Evolutionary conservation across 2,329 filamentous ascomycete species (phyloP).

Genomic region (Paraphaeosphaeria minitans): DNA sequence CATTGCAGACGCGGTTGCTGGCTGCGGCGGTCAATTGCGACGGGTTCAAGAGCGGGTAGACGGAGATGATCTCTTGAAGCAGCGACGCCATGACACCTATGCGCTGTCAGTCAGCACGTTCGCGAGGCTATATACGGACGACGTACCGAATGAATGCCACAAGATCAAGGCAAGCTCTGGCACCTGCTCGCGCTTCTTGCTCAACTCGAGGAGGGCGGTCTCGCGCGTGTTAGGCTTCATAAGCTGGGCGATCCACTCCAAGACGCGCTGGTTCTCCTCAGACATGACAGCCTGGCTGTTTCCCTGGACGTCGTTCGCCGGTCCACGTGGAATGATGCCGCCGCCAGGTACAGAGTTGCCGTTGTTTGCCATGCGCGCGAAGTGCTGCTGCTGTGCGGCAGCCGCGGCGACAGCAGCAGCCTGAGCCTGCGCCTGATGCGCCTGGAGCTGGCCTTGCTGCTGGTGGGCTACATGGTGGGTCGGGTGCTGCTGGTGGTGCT

Average conservation of each 20-base stretch:
- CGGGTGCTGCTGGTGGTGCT: slow-evolving; percentile 51
- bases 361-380: slow-evolving; percentile 73
- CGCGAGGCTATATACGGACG: not conserved
- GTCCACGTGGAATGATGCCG: slow-evolving; percentile 42
- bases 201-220: slow-evolving; percentile 89
- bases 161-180: slow-evolving; percentile 94
- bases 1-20: slow-evolving; percentile 96
- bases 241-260: slow-evolving; percentile 89
- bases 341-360: slow-evolving; percentile 54
- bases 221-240: slow-evolving; percentile 87
- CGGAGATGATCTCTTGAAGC: slow-evolving; percentile 97
- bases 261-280: slow-evolving; percentile 91
- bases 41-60: slow-evolving; percentile 94
- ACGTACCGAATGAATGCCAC: slow-evolving; percentile 94
- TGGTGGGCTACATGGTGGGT: slow-evolving; percentile 47
- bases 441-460: slow-evolving; percentile 48
- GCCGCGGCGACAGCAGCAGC: slow-evolving; percentile 59
- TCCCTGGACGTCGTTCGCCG: slow-evolving; percentile 46
- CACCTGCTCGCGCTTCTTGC: slow-evolving; percentile 98
- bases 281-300: slow-evolving; percentile 61
- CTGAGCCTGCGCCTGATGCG: slow-evolving; percentile 51
- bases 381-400: slow-evolving; percentile 61
- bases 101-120: slow-evolving; percentile 21
- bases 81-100: slow-evolving; percentile 96
- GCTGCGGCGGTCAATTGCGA: slow-evolving; percentile 97